Conservation (phyloP, 2,329 filamentous ascomycete species). For the Ophiosphaerella herpotricha region DNA sequence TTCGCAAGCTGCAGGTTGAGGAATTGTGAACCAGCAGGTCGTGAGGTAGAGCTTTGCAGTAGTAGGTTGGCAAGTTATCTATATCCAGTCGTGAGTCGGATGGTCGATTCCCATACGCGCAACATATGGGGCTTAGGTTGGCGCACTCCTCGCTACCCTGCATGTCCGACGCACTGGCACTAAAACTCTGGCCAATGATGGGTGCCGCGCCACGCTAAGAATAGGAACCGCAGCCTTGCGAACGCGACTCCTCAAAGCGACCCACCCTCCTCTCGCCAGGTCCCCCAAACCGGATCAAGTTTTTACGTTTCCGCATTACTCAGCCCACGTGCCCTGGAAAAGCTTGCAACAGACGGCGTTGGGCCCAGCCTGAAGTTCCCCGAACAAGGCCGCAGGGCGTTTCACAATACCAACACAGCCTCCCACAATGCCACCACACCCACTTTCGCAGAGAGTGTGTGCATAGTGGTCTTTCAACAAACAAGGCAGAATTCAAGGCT, state of each 20-base stretch:
- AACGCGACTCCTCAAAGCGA: not conserved
- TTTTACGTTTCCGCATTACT: not conserved
- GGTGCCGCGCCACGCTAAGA: conserved; percentile 1
- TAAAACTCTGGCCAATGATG: conserved; percentile 11
- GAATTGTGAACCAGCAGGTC: not conserved
- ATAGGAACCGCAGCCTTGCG: conserved; percentile 10
- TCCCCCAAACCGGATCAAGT: not conserved
- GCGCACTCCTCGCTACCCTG: conserved; percentile 6
- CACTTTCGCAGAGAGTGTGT: not conserved
- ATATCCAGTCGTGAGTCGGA: too few relatives aligned
- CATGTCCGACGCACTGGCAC: conserved; percentile 6
- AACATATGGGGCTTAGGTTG: conserved; percentile 4
- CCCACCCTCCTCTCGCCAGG: not conserved
- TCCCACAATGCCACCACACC: not conserved
- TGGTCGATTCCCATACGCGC: too few relatives aligned
- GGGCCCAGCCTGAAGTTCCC: not conserved
- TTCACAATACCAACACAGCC: not conserved
- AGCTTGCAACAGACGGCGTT: not conserved
- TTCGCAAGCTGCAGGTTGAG: not conserved
- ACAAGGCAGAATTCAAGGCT: conserved; percentile 1
- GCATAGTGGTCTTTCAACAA: not conserved
- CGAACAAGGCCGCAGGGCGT: not conserved
- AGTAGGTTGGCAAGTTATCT: not conserved
- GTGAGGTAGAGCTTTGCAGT: not conserved
- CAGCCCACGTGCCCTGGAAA: not conserved